phyloP scores from a whole-genome alignment of 108 stramenopile genomes.

The Nannochloropsis granulata region DNA sequence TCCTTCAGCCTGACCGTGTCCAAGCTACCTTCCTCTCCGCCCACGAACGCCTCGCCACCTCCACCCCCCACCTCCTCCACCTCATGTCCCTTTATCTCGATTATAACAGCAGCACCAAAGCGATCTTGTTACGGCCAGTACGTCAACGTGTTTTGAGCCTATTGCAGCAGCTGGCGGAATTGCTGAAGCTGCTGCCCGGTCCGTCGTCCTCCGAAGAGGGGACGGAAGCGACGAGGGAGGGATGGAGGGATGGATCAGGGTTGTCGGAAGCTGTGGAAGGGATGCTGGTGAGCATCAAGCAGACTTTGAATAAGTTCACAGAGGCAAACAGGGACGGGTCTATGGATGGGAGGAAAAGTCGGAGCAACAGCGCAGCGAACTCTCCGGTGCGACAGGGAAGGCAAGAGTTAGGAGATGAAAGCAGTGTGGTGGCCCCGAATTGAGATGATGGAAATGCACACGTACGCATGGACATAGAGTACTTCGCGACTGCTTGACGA shows the following conservation, averaged over 20 bases:
- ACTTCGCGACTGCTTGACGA: too few species aligned
- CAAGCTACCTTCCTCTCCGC: not conserved
- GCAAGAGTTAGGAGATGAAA: not conserved
- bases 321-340: not conserved
- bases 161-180: not conserved
- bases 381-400: not conserved
- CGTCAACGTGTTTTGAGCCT: not conserved
- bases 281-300: not conserved
- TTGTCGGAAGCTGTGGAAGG: not conserved
- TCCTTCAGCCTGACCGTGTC: not conserved
- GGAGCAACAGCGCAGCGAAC: not conserved
- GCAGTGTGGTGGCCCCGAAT: too few species aligned
- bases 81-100: not conserved
- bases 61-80: not conserved
- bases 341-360: not conserved
- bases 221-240: not conserved
- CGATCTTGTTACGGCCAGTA: not conserved
- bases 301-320: not conserved
- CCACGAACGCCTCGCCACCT: not conserved
- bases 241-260: not conserved
- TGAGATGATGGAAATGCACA: too few species aligned
- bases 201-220: not conserved
- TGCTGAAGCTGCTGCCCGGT: not conserved
- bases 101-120: not conserved
- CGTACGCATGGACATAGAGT: too few species aligned